Percentiles rank a stretch among this genome's conserved stretches.
These are phyloP conservation scores for Fusarium brevicatenulatum DNA, from an alignment of 2,329 filamentous ascomycete genomes.

Conservation along the genomic window DNA sequence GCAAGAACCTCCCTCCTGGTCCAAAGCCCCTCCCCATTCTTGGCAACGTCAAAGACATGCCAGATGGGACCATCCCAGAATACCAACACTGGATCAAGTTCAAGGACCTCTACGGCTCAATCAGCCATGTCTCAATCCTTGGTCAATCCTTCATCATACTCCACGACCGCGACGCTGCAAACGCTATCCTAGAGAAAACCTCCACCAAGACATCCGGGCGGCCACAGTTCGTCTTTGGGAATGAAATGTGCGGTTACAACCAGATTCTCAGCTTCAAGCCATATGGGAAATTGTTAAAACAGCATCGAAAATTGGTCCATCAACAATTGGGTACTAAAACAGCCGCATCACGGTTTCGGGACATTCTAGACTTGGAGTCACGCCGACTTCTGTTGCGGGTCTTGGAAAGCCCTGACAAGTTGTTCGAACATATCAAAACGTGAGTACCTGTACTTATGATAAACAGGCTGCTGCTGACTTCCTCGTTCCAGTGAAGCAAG, in stretches of 20 bases:
- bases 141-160: constrained; percentile 52
- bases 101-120: constrained; percentile 50
- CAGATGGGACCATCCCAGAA: constrained; percentile 47
- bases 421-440: background rate
- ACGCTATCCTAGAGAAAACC: constrained; percentile 44
- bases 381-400: background rate
- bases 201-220: constrained; percentile 45
- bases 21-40: constrained; percentile 58
- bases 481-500: constrained; percentile 23
- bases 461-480: accelerated
- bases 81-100: constrained; percentile 53
- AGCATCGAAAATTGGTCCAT: background rate
- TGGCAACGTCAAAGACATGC: constrained; percentile 61
- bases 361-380: background rate
- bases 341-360: background rate
- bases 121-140: constrained; percentile 52
- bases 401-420: background rate
- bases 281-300: background rate
- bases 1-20: constrained; percentile 53
- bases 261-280: background rate
- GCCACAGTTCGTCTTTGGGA: constrained; percentile 20
- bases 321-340: background rate
- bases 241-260: constrained; percentile 12
- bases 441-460: accelerated
- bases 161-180: background rate